Conservation (phyloP, 371 early-diverging fungal genomes). For the Coemansia linderi region DNA sequence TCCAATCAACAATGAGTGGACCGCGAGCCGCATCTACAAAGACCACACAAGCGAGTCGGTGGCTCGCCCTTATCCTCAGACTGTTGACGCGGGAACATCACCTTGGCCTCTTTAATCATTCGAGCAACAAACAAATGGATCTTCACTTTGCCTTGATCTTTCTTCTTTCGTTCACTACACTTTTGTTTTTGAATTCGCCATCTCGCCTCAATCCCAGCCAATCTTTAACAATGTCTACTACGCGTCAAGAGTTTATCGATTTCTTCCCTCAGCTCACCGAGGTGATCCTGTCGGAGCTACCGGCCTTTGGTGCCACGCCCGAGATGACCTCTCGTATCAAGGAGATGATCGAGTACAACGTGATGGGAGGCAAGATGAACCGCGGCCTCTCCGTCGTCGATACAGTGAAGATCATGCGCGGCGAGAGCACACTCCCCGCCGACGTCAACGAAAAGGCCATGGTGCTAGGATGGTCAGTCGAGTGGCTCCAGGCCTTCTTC, state of each 20-base stretch:
- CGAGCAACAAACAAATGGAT: slow-evolving; percentile 6
- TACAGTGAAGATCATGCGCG: slow-evolving; percentile 77
- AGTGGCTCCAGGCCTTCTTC: slow-evolving; percentile 97
- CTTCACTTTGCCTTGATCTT: not conserved
- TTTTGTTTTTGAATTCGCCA: not conserved
- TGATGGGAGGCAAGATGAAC: slow-evolving; percentile 86
- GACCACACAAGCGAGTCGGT: not conserved
- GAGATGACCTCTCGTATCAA: slow-evolving; percentile 53
- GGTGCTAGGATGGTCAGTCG: slow-evolving; percentile 93
- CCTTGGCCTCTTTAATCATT: not conserved
- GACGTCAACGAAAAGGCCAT: slow-evolving; percentile 86
- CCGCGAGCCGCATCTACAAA: not conserved
- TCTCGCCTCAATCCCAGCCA: not conserved
- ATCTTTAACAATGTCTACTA: slow-evolving; percentile 34
- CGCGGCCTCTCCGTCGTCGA: slow-evolving; percentile 93
- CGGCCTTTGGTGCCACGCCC: slow-evolving; percentile 45
- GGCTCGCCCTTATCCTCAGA: not conserved
- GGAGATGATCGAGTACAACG: slow-evolving; percentile 53
- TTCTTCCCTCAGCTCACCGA: slow-evolving; percentile 50
- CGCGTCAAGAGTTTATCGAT: slow-evolving; percentile 42
- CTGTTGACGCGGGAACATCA: not conserved
- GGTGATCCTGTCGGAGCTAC: slow-evolving; percentile 49
- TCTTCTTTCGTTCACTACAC: not conserved
- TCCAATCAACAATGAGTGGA: not conserved
- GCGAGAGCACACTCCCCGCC: slow-evolving; percentile 65